A percentile compares a stretch with the other conserved stretches of the same genome.
Evolutionary conservation across 2,329 filamentous ascomycete species (phyloP).

Genomic region (Colletotrichum paranaense): DNA sequence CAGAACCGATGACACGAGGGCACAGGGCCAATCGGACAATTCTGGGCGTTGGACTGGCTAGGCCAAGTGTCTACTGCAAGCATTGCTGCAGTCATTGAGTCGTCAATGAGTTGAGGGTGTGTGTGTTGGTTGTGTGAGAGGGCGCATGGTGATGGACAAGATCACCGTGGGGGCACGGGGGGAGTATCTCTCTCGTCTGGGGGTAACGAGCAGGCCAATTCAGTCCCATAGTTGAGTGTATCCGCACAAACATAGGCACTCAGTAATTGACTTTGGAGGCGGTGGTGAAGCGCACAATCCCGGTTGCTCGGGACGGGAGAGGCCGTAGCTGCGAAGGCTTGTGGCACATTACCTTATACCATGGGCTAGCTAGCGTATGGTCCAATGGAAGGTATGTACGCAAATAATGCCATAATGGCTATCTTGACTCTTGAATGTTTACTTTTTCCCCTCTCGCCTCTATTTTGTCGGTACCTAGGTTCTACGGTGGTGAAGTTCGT

Average conservation of each 20-base stretch:
- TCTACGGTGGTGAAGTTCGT: background rate
- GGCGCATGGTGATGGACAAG: background rate
- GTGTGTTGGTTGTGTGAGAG: background rate
- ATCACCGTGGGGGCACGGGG: background rate
- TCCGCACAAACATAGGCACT: background rate
- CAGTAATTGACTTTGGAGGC: background rate
- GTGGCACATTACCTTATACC: background rate
- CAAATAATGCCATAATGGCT: background rate
- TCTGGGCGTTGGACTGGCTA: background rate
- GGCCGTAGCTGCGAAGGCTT: background rate
- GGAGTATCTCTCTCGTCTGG: background rate
- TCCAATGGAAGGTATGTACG: background rate
- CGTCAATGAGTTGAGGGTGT: background rate
- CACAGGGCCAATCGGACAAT: slow-evolving; percentile 4
- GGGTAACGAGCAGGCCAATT: background rate
- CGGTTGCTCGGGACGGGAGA: background rate
- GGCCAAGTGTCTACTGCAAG: background rate
- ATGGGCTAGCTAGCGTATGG: background rate
- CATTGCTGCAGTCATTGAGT: background rate
- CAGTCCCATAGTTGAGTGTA: background rate
- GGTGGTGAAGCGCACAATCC: background rate
- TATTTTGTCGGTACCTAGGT: background rate
- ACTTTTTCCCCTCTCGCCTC: background rate
- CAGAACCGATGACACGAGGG: background rate
- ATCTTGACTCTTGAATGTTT: background rate